Evolutionary conservation across 768 basidiomycete genomes (phyloP), one percentile per base, ranked within the genome.

Genomic region (Mycena crocata): DNA sequence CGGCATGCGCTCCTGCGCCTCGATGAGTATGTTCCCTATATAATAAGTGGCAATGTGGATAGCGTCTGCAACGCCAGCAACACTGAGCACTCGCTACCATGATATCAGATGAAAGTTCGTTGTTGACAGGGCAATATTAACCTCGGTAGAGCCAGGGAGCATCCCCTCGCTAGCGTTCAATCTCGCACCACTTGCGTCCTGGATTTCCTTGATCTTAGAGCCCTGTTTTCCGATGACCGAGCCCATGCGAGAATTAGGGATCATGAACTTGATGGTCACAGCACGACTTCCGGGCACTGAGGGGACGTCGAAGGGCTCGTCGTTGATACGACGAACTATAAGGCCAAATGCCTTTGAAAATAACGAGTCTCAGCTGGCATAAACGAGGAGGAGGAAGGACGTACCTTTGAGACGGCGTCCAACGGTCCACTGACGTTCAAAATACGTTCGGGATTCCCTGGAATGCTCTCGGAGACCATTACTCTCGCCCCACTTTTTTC

Each of bases 21-120:
- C 95, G 71, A 97, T 92, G 59, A 99, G 90, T 73, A 99, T 98
- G 70, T 96, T 98, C 60, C 98, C 98, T 67, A 99, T 96, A 78
- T 99, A 99, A 82, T 99, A 99, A 5, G 97, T 98, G 42, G 98
- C 98, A 68, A 99, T 99, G 78, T 99, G 98, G 63, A 99, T 96
- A 32, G 98, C 98, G 77, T 99, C 98, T 24, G 98, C 98, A 55
- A 99, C 98, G 39, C 98, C 98, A 26, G 97, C 95, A 39, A 99
- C 97, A 71, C 96, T 98, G 57, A 99, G 87, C 28, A 99, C 96
- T 62, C 98, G 94, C 96, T 98, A 76, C 19, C 58, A 66, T 68
- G 40, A 69, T 55, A 65, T 65, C 72, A 60, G 63, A 55, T 64
- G 4, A 5, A 9, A 46, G 24, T 19, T 24, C 52, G 55, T 63